phyloP scores from a whole-genome alignment of 108 stramenopile genomes.

The Nitzschia sp. region DNA sequence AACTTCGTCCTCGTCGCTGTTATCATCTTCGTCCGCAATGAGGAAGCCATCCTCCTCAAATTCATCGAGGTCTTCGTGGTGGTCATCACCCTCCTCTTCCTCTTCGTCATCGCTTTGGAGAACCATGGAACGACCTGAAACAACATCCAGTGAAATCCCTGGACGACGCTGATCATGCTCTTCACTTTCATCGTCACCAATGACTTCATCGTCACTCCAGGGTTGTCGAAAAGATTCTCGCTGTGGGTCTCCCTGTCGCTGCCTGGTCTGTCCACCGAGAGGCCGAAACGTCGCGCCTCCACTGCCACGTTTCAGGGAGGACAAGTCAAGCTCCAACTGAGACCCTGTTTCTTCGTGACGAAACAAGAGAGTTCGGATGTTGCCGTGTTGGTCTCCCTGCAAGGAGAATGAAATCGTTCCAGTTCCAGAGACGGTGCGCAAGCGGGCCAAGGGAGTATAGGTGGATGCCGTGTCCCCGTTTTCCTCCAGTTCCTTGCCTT shows the following conservation, averaged over 20 bases:
- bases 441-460: conserved; percentile 12
- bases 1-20: conserved; percentile 25
- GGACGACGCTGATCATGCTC: conserved; percentile 4
- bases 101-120: conserved; percentile 1
- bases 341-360: conserved; percentile 56
- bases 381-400: conserved; percentile 1
- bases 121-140: neutral
- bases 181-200: conserved; percentile 14
- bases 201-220: conserved; percentile 5
- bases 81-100: conserved; percentile 31
- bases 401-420: conserved; percentile 1
- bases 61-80: conserved; percentile 43
- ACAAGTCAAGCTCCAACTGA: conserved; percentile 46
- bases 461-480: neutral
- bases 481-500: neutral
- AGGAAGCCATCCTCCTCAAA: conserved; percentile 62
- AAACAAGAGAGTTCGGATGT: conserved; percentile 31
- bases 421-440: conserved; percentile 22
- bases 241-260: conserved; percentile 5
- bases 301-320: conserved; percentile 18
- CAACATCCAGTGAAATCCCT: neutral
- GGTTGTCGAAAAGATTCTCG: neutral
- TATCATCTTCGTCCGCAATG: conserved; percentile 26
- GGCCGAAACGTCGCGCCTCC: conserved; percentile 26
- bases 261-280: neutral